Conservation (phyloP, 1,284 basidiomycete species). For the Apiotrichum mycotoxinovorans region DNA sequence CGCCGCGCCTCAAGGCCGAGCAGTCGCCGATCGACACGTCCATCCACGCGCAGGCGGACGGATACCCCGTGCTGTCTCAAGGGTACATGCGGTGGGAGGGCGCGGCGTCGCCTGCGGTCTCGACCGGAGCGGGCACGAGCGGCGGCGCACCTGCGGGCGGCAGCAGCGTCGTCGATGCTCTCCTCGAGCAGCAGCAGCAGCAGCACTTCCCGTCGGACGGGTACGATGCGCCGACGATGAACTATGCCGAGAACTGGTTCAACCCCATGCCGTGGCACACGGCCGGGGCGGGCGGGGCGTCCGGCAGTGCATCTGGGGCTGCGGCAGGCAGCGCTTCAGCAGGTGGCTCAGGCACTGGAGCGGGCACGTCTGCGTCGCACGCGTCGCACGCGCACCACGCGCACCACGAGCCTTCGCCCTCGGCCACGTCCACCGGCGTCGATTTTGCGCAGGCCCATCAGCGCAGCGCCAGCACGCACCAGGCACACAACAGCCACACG, state of each 20-base stretch:
- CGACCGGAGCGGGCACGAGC: neutral
- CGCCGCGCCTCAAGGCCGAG: constrained; percentile 2
- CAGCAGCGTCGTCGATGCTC: neutral
- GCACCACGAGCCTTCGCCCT: neutral
- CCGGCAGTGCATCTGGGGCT: neutral
- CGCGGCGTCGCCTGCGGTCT: neutral
- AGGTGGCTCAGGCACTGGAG: neutral
- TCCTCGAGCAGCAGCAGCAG: neutral
- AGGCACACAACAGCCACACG: neutral
- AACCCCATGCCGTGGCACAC: neutral
- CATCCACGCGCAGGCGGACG: neutral
- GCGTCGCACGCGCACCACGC: neutral
- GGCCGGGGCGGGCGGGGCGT: neutral
- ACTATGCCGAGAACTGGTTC: constrained; percentile 2
- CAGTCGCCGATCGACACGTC: neutral
- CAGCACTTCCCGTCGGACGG: neutral
- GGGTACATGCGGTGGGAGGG: neutral
- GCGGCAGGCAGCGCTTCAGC: neutral
- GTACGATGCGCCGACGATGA: constrained; percentile 5
- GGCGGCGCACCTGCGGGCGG: neutral
- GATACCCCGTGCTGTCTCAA: neutral
- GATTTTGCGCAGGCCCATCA: no score
- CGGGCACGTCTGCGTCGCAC: neutral
- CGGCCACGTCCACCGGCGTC: no score
- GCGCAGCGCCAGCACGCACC: neutral